These are phyloP conservation scores for Podochytrium sp. DNA, from an alignment of 192 early-diverging fungal species.

Conservation along the genomic window DNA sequence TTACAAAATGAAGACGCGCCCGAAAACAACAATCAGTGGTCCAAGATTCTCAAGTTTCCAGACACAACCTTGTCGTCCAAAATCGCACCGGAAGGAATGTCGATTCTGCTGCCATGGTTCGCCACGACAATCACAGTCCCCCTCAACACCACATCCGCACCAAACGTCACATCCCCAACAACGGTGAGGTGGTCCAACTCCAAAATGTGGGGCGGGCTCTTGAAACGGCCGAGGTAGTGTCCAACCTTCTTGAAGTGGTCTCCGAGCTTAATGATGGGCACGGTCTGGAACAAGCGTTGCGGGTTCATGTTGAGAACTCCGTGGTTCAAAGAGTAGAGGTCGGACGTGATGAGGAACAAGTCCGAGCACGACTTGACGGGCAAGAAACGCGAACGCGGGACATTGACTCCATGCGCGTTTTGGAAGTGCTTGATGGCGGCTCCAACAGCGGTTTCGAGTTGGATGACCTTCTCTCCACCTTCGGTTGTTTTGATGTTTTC, in stretches of 20 bases:
- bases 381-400: constrained; percentile 96
- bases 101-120: constrained; percentile 95
- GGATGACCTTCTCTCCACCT: constrained; percentile 93
- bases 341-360: constrained; percentile 94
- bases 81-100: constrained; percentile 92
- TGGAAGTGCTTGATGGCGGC: constrained; percentile 98
- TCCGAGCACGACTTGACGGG: constrained; percentile 99
- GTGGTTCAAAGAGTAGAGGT: constrained; percentile 91
- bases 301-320: constrained; percentile 92
- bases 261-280: constrained; percentile 94
- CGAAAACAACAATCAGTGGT: too few species aligned
- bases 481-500: constrained; percentile 96
- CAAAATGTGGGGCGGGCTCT: constrained; percentile 91
- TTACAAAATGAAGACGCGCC: too few species aligned
- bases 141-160: constrained; percentile 81
- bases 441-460: constrained; percentile 98
- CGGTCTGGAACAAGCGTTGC: constrained; percentile 89
- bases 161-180: constrained; percentile 98
- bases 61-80: constrained; percentile 99
- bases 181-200: constrained; percentile 98
- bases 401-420: constrained; percentile 94
- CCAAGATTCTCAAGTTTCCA: constrained; percentile 84
- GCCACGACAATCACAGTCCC: constrained; percentile 99
- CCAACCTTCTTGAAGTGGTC: constrained; percentile 98
- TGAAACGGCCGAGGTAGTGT: constrained; percentile 89